phyloP scores from a whole-genome alignment of 495 filamentous ascomycete genomes.

The Podospora pseudopauciseta region DNA sequence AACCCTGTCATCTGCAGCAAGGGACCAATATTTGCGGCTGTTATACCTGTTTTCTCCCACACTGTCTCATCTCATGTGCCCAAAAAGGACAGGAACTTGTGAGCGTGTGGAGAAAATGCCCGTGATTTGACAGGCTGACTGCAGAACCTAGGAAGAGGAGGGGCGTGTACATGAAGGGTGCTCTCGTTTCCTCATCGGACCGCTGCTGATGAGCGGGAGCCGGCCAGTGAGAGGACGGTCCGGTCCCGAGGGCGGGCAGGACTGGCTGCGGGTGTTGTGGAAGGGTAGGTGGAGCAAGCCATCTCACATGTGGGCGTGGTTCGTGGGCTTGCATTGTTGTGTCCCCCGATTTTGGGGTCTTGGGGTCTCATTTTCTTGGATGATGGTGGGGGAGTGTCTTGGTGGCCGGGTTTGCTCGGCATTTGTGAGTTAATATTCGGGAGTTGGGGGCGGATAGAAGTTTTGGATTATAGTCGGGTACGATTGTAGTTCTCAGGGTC shows the following conservation, averaged over 20 bases:
- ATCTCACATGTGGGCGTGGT: not conserved
- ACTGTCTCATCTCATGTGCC: not conserved
- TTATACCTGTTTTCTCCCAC: not conserved
- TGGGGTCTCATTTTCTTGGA: too few species aligned
- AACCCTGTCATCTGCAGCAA: not conserved
- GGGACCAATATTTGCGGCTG: not conserved
- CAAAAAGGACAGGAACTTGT: not conserved
- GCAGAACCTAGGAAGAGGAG: not conserved
- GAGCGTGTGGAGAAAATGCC: not conserved
- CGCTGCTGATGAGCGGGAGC: not conserved
- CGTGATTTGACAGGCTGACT: not conserved
- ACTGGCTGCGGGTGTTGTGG: not conserved
- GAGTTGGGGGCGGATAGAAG: not conserved
- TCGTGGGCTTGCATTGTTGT: too few species aligned
- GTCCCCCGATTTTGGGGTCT: not conserved
- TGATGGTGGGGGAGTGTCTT: not conserved
- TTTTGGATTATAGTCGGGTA: too few species aligned
- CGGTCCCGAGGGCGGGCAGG: not conserved
- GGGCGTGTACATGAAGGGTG: not conserved
- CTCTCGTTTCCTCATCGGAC: not conserved
- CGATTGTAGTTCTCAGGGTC: too few species aligned
- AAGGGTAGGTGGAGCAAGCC: not conserved
- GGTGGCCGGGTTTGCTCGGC: not conserved
- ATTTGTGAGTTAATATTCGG: not conserved
- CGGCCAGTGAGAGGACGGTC: not conserved